phyloP scores from a whole-genome alignment of 192 early-diverging fungal species.

The Globomyces pollinis-pini region DNA sequence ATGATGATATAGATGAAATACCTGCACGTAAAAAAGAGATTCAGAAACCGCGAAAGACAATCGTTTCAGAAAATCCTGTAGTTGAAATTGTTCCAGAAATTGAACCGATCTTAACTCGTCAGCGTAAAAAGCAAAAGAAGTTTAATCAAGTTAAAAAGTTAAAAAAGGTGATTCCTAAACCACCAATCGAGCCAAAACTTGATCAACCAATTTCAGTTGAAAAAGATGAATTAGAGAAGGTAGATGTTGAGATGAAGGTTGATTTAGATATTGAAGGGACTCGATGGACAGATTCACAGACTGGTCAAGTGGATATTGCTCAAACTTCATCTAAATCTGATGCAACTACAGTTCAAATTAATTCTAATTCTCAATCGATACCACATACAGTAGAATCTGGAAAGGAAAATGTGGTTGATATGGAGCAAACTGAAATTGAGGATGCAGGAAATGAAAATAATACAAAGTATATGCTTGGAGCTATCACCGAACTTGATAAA shows the following conservation, averaged over 20 bases:
- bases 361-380: too few species aligned
- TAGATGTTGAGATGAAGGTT: background rate
- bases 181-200: too few species aligned
- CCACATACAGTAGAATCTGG: too few species aligned
- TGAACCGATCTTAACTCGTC: background rate
- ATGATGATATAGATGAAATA: background rate
- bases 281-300: background rate
- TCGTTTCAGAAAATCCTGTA: background rate
- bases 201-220: too few species aligned
- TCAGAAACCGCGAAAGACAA: background rate
- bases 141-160: background rate
- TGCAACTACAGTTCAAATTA: background rate
- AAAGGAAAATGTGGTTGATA: too few species aligned
- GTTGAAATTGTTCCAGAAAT: background rate
- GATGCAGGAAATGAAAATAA: background rate
- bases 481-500: too few species aligned
- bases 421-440: background rate
- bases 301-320: background rate
- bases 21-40: background rate
- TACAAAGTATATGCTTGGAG: too few species aligned
- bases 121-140: background rate
- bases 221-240: background rate
- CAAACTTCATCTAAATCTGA: background rate
- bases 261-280: background rate
- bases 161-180: too few species aligned